phyloP scores from a whole-genome alignment of 164 flowering plant species.

The Magnolia changhungtana region DNA sequence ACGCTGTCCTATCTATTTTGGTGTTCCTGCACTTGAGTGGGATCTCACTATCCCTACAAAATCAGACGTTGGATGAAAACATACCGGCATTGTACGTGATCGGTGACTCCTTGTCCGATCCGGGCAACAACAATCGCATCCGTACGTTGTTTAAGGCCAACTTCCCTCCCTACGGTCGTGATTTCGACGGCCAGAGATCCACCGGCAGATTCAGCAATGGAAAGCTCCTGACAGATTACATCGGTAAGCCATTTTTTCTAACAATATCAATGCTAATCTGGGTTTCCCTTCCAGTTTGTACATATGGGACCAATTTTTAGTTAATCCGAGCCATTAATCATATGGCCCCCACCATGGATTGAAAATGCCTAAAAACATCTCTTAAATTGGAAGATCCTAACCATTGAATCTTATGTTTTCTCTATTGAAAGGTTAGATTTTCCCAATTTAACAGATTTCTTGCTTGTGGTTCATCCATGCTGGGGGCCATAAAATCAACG shows the following conservation, averaged over 20 bases:
- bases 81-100: slow-evolving; percentile 44
- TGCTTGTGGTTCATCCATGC: too few relatives aligned
- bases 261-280: not conserved
- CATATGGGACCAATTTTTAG: not conserved
- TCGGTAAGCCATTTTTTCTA: slow-evolving; percentile 19
- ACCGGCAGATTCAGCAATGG: slow-evolving; percentile 57
- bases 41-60: not conserved
- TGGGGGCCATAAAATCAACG: too few relatives aligned
- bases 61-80: slow-evolving; percentile 3
- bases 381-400: not conserved
- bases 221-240: slow-evolving; percentile 25
- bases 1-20: not conserved
- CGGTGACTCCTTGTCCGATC: slow-evolving; percentile 51
- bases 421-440: too few relatives aligned
- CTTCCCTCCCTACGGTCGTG: slow-evolving; percentile 49
- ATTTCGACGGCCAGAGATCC: slow-evolving; percentile 34
- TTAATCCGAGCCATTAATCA: not conserved
- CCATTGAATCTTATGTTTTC: not conserved
- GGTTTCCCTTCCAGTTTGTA: too few relatives aligned
- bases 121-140: slow-evolving; percentile 49
- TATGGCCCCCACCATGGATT: not conserved
- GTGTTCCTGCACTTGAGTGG: not conserved
- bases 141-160: slow-evolving; percentile 25
- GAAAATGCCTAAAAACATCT: too few relatives aligned
- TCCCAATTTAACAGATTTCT: too few relatives aligned